These are phyloP conservation scores for Didymella segeticola DNA, from an alignment of 2,329 filamentous ascomycete species.

Conservation along the genomic window DNA sequence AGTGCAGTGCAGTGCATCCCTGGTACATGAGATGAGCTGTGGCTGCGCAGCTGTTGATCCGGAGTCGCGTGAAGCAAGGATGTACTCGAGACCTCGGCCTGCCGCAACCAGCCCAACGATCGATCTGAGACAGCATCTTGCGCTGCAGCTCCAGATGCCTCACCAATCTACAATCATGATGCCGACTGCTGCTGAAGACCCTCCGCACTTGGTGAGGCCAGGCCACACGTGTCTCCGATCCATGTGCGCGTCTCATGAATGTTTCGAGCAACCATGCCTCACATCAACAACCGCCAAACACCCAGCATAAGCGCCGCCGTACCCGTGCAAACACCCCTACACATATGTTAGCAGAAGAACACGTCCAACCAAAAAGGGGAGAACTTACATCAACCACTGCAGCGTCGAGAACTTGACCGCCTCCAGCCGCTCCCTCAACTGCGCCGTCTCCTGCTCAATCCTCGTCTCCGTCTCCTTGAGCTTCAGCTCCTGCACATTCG, in stretches of 20 bases:
- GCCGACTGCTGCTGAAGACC: no score
- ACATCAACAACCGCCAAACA: slow-evolving; percentile 73
- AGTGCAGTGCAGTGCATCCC: no score
- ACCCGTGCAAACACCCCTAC: slow-evolving; percentile 69
- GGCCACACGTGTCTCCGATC: slow-evolving; percentile 6
- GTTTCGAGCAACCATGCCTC: slow-evolving; percentile 25
- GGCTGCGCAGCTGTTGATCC: slow-evolving; percentile 29
- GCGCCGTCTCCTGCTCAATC: slow-evolving; percentile 96
- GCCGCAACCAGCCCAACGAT: slow-evolving; percentile 4
- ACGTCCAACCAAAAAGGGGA: no score
- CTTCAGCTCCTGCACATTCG: slow-evolving; percentile 94
- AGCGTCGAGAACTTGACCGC: slow-evolving; percentile 97
- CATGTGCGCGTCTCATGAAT: slow-evolving; percentile 1
- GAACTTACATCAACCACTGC: slow-evolving; percentile 97
- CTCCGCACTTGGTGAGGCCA: no score
- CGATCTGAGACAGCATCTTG: slow-evolving; percentile 13
- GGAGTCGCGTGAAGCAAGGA: slow-evolving; percentile 28
- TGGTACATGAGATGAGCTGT: slow-evolving; percentile 9
- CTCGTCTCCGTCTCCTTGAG: slow-evolving; percentile 98
- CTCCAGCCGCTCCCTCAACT: slow-evolving; percentile 88
- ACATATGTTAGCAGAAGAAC: slow-evolving; percentile 34
- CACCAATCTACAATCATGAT: no score
- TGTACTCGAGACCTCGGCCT: slow-evolving; percentile 17
- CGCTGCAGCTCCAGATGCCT: no score
- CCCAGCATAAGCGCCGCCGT: slow-evolving; percentile 70